Percentiles rank a stretch among this genome's conserved stretches.
phyloP scores from a whole-genome alignment of 129 eudicot species.

The Chrysanthemum makinoi region DNA sequence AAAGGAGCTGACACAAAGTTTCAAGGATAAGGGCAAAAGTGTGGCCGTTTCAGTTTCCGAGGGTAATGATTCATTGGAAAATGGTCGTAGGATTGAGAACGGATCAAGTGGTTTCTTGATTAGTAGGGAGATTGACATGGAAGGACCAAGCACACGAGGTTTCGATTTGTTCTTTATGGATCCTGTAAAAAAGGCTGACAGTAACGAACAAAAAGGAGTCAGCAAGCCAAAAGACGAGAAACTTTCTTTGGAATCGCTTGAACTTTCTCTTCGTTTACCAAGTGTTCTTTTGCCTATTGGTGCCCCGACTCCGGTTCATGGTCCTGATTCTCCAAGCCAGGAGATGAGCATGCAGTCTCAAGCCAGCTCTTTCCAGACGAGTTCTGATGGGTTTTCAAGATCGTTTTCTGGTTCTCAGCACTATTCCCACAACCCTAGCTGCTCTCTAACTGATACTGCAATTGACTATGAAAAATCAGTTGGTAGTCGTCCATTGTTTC shows the following conservation, averaged over 20 bases:
- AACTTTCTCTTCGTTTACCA: slow-evolving; percentile 93
- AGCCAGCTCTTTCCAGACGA: slow-evolving; percentile 66
- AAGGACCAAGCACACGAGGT: slow-evolving; percentile 80
- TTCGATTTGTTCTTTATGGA: slow-evolving; percentile 69
- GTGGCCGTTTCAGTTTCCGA: slow-evolving; percentile 41
- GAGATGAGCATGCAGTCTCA: slow-evolving; percentile 82
- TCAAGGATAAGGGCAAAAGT: slow-evolving; percentile 84
- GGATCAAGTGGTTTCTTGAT: slow-evolving; percentile 33
- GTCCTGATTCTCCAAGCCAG: slow-evolving; percentile 79
- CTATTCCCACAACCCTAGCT: slow-evolving; percentile 88
- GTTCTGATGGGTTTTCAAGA: slow-evolving; percentile 87
- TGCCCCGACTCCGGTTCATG: slow-evolving; percentile 49
- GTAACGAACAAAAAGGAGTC: slow-evolving; percentile 36
- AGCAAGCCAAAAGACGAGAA: slow-evolving; percentile 63
- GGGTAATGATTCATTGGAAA: slow-evolving; percentile 5
- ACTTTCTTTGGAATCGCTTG: slow-evolving; percentile 63
- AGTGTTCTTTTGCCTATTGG: slow-evolving; percentile 75
- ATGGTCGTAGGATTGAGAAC: no score
- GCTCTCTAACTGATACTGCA: slow-evolving; percentile 74
- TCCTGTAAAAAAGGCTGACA: slow-evolving; percentile 60
- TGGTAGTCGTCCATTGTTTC: slow-evolving; percentile 82
- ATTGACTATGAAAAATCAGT: slow-evolving; percentile 88
- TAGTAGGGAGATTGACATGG: slow-evolving; percentile 43
- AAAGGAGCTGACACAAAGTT: slow-evolving; percentile 41
- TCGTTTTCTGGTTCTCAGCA: slow-evolving; percentile 91